A percentile compares a stretch with the other conserved stretches of the same genome.
Evolutionary conservation across 257 asterid genomes (phyloP).

Genomic region (Buddleja alternifolia): DNA sequence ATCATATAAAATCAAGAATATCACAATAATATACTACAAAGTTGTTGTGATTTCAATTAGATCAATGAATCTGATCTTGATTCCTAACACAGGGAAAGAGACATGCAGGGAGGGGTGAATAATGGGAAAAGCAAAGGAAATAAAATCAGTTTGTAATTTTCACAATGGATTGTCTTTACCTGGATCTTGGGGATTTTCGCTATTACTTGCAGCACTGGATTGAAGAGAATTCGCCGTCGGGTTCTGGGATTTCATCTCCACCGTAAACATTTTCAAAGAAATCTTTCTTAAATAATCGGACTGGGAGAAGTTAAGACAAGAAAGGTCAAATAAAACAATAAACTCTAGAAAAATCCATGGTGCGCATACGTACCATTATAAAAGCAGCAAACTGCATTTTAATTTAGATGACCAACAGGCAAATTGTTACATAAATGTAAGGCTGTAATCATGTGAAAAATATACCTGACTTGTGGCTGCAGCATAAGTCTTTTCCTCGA

Average conservation of each 20-base stretch:
- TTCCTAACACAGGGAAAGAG: neutral
- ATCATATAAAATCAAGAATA: no score
- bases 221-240: constrained; percentile 57
- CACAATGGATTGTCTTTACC: constrained; percentile 47
- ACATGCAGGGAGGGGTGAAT: neutral
- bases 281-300: constrained; percentile 83
- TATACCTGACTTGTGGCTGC: constrained; percentile 84
- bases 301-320: constrained; percentile 43
- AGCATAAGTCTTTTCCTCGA: constrained; percentile 80
- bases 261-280: constrained; percentile 80
- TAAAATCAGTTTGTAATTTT: neutral
- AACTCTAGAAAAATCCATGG: neutral
- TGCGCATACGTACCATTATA: neutral
- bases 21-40: no score
- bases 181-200: constrained; percentile 62
- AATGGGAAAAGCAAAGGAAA: neutral
- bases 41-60: no score
- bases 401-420: constrained; percentile 8
- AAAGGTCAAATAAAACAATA: neutral
- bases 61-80: no score
- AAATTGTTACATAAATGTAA: neutral
- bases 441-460: constrained; percentile 21
- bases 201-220: constrained; percentile 54
- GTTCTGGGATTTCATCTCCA: constrained; percentile 78
- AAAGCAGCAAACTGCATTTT: no score